phyloP scores from a whole-genome alignment of 1,139 yeast genomes.

The Diutina rugosa region DNA sequence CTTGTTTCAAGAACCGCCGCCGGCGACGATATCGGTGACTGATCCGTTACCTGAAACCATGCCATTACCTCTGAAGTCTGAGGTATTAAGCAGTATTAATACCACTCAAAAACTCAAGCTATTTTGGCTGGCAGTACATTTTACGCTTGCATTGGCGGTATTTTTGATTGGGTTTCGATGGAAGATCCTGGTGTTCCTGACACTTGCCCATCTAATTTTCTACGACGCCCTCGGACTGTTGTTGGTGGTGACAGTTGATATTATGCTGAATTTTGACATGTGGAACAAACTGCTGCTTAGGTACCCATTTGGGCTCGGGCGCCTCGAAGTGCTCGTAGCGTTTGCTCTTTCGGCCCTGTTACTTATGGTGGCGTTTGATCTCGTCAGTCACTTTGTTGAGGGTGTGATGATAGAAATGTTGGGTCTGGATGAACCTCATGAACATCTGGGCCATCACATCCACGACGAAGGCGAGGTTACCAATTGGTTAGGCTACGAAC shows the following conservation, averaged over 20 bases:
- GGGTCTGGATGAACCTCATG: slow-evolving; percentile 27
- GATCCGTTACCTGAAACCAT: slow-evolving; percentile 63
- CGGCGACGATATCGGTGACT: slow-evolving; percentile 22
- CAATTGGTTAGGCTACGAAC: slow-evolving; percentile 21
- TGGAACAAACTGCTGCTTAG: slow-evolving; percentile 80
- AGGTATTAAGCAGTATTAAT: slow-evolving; percentile 44
- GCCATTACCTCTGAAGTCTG: slow-evolving; percentile 65
- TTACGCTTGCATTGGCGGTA: slow-evolving; percentile 39
- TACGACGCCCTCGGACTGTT: slow-evolving; percentile 79
- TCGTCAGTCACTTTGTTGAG: slow-evolving; percentile 74
- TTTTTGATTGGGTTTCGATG: slow-evolving; percentile 49
- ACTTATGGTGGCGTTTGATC: slow-evolving; percentile 82
- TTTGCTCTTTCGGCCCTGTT: slow-evolving; percentile 79
- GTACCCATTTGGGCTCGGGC: slow-evolving; percentile 84
- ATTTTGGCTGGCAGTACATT: slow-evolving; percentile 54
- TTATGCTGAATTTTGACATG: slow-evolving; percentile 80
- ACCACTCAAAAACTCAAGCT: slow-evolving; percentile 42
- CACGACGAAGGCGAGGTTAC: slow-evolving; percentile 28
- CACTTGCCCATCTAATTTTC: slow-evolving; percentile 75
- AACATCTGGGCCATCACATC: slow-evolving; percentile 27
- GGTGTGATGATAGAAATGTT: slow-evolving; percentile 36
- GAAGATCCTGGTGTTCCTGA: slow-evolving; percentile 52
- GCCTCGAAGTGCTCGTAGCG: slow-evolving; percentile 78
- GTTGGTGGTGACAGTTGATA: slow-evolving; percentile 57
- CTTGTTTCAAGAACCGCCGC: slow-evolving; percentile 85